A percentile compares a stretch with the other conserved stretches of the same genome.
These are phyloP conservation scores for Apostasia shenzhenica DNA, from an alignment of 106 monocot genomes.

Conservation along the genomic window DNA sequence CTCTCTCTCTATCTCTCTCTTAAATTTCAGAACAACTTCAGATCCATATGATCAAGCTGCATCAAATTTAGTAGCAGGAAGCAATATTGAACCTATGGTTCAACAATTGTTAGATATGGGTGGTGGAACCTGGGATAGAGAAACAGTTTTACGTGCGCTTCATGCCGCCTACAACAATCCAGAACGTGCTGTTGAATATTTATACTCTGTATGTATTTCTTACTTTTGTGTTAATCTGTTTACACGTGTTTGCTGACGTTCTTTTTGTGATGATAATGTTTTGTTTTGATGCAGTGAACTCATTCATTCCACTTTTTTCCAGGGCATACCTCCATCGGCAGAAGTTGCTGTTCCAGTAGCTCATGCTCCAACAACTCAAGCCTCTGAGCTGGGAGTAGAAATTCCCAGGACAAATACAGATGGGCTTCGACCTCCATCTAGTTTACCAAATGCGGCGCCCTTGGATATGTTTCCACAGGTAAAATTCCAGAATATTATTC, in stretches of 20 bases:
- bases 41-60: constrained; percentile 80
- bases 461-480: constrained; percentile 97
- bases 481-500: background rate
- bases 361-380: constrained; percentile 14
- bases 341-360: constrained; percentile 66
- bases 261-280: background rate
- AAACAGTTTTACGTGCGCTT: constrained; percentile 74
- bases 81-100: constrained; percentile 63
- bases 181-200: constrained; percentile 97
- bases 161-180: constrained; percentile 98
- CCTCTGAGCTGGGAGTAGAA: constrained; percentile 21
- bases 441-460: constrained; percentile 78
- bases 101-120: constrained; percentile 96
- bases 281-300: background rate
- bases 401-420: constrained; percentile 19
- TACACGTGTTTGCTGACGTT: no score
- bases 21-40: constrained; percentile 28
- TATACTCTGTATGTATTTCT: constrained; percentile 69
- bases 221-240: background rate
- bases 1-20: background rate
- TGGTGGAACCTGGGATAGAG: constrained; percentile 92
- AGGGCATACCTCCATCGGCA: constrained; percentile 86
- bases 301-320: constrained; percentile 5
- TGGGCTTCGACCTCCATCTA: constrained; percentile 30
- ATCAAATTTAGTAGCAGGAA: constrained; percentile 67